Evolutionary conservation across 495 filamentous ascomycete genomes (phyloP), one percentile per base, ranked within the genome.

Genomic region (Penicillium crystallinum): DNA sequence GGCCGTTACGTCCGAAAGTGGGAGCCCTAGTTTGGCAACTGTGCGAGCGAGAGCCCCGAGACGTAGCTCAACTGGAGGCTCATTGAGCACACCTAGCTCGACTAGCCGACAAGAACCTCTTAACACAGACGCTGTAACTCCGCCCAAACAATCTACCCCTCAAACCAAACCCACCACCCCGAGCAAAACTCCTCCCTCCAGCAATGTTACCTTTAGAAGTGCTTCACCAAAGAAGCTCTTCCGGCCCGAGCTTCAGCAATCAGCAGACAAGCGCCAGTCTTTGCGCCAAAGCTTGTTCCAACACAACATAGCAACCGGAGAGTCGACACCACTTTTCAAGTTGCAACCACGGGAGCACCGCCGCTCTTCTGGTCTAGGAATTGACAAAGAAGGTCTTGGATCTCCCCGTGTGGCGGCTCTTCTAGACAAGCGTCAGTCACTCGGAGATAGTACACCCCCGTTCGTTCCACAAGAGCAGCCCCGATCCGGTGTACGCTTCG

Each of bases 351-450:
- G 81, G 34, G 74, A 81, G 23, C 60, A 79, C 17, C 67, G 73
- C n/a, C 78, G 81, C 36, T 83, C 85, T 22, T 88, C 86, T 6
- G 89, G 88, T 4, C 63, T 91, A 52, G 89, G 89, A 10, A 83
- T 84, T 56, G 88, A 91, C 57, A 82, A 79, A 52, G 73, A 81
- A 55, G 88, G 89, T 4, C 79, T 93, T 44, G 89, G 89, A 18
- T 95, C 89, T 4, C 89, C 89, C 7, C 81, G 78, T 14, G 81
- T 95, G 30, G 79, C 86, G 12, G 85, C 81, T 19, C 77, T 90
- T 21, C 79, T 93, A 30, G 87, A 90, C 40, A 80, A 83, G 43
- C 81, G 89, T 37, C 78, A 73, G 36, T 89, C 87, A 6, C 84
- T 95, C 51, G 80, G 83, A 23, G 83, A 91, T 45, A 73, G 75